Base-by-base conservation (phyloP, 202 grass and related monocot species). In the Setaria italica region DNA sequence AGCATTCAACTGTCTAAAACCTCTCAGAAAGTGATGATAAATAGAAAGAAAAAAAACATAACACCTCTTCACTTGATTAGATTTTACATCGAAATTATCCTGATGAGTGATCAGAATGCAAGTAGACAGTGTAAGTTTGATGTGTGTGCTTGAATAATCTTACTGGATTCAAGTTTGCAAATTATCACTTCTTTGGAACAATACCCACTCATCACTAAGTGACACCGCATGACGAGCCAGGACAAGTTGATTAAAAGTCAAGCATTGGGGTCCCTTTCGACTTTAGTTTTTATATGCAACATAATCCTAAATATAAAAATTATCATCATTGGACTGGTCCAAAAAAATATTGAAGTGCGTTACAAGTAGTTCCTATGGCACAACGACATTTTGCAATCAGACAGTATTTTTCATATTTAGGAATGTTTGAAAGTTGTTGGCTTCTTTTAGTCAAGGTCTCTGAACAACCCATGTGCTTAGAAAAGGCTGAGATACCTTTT, bases 41-140 rank as follows among this genome's bases (percentile, higher is more conserved):
- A 0, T 10, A 41, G 29, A 77, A 41, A 62, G 11, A 49, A 49
- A 46, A 19, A 16, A 2, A n/a, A 6, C 59, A 62, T 16, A 0
- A 56, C 25, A 37, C 37, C 4, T 39, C 37, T 70, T 25, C 56
- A 33, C 10, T 79, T 74, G 67, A 75, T 75, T 33, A 75, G 10
- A 34, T 43, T 71, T 30, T 11, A 49, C 62, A 72, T 65, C 25
- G 49, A 76, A 67, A 87, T 12, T 74, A 76, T 11, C 72, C 17
- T 39, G 33, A 39, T 5, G 17, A 34, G 4, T 30, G 0, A 46
- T 45, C 32, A 17, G n/a, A 88, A 20, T 78, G 11, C 6, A 3
- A 58, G 54, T 66, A 45, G 12, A 48, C 54, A 8, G 11, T 34
- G 53, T 15, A 33, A 50, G 13, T 4, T 43, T 67, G 9, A 58